These are phyloP conservation scores for Aspergillus biplanus DNA, from an alignment of 495 filamentous ascomycete genomes.

Conservation along the genomic window DNA sequence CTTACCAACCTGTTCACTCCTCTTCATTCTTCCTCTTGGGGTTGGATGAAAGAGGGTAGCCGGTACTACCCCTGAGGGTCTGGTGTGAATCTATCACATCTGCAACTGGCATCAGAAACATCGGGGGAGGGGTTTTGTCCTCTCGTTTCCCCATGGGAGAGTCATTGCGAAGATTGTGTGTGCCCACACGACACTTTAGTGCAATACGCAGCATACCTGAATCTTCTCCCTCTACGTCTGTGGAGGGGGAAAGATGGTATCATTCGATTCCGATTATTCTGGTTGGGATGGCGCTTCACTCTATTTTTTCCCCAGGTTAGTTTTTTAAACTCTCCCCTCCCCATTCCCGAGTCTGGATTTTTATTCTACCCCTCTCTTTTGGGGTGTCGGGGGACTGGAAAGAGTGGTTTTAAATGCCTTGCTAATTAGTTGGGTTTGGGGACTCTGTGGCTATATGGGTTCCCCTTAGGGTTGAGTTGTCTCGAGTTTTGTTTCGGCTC, in stretches of 20 bases:
- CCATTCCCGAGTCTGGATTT: too few relatives aligned
- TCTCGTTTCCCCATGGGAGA: slow-evolving; percentile 72
- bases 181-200: slow-evolving; percentile 93
- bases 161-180: slow-evolving; percentile 94
- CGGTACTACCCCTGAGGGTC: slow-evolving; percentile 86
- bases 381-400: slow-evolving; percentile 30
- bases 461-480: slow-evolving; percentile 16
- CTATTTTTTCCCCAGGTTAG: slow-evolving; percentile 66
- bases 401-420: slow-evolving; percentile 36
- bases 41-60: slow-evolving; percentile 19
- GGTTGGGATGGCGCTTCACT: slow-evolving; percentile 80
- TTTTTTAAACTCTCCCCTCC: slow-evolving; percentile 24
- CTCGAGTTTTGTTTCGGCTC: background rate
- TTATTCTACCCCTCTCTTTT: slow-evolving; percentile 14
- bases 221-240: slow-evolving; percentile 32
- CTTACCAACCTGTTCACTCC: slow-evolving; percentile 47
- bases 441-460: slow-evolving; percentile 11
- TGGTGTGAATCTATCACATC: slow-evolving; percentile 79
- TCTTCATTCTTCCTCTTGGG: slow-evolving; percentile 16
- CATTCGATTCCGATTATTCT: slow-evolving; percentile 99
- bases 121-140: slow-evolving; percentile 57
- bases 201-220: slow-evolving; percentile 94
- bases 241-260: slow-evolving; percentile 57
- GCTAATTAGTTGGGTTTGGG: slow-evolving; percentile 44
- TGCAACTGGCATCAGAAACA: slow-evolving; percentile 99